phyloP scores from a whole-genome alignment of 768 basidiomycete species.

The Phaeotremella fagi region DNA sequence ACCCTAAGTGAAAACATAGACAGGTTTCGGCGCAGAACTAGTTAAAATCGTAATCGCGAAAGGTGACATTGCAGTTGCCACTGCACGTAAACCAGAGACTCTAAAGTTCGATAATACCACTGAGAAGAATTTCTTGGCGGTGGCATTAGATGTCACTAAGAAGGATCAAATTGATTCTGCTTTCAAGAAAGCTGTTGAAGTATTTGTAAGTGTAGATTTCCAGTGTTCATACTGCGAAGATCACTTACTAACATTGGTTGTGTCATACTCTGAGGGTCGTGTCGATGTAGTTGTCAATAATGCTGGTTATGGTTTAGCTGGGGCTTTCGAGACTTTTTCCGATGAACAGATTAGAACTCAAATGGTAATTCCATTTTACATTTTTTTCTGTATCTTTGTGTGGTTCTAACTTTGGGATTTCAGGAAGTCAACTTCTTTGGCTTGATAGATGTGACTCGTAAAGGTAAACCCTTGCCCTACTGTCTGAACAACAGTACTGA shows the following conservation, averaged over 20 bases:
- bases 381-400: neutral
- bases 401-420: neutral
- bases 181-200: neutral
- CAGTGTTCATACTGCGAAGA: no score
- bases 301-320: conserved; percentile 19
- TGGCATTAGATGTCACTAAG: neutral
- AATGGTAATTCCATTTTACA: neutral
- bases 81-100: neutral
- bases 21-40: conserved; percentile 4
- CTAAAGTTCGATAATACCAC: neutral
- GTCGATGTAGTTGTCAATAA: conserved; percentile 15
- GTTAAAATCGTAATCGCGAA: conserved; percentile 2
- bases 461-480: neutral
- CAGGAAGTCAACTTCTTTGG: conserved; percentile 26
- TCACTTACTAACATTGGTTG: no score
- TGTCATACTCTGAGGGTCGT: no score
- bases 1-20: no score
- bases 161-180: neutral
- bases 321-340: conserved; percentile 12
- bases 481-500: neutral
- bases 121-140: neutral
- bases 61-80: conserved; percentile 1
- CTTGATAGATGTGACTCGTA: conserved; percentile 13
- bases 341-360: conserved; percentile 23
- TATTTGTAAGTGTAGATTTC: neutral